phyloP scores from a whole-genome alignment of 805 yeast species.

The Myxozyma lipomycoides region DNA sequence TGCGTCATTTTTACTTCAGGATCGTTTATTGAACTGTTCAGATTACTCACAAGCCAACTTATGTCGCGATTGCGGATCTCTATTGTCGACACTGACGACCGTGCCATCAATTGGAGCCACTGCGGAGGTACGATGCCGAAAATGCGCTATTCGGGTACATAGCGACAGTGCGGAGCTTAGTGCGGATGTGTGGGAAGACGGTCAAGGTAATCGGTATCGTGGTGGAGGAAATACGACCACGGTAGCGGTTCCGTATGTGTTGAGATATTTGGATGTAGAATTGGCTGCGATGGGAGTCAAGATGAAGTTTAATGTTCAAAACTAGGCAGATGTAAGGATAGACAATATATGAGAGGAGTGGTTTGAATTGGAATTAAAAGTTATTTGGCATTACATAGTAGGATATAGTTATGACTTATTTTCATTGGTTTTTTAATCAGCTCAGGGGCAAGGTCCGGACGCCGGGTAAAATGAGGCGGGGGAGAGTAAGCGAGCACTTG shows the following conservation, averaged over 20 bases:
- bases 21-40: conserved; percentile 88
- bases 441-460: no score
- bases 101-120: conserved; percentile 83
- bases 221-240: conserved; percentile 95
- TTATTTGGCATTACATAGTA: no score
- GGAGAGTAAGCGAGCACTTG: no score
- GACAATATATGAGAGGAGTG: no score
- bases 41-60: conserved; percentile 90
- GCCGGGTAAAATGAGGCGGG: no score
- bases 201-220: conserved; percentile 81
- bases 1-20: conserved; percentile 90
- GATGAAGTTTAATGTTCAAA: conserved; percentile 82
- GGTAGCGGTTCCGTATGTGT: conserved; percentile 93
- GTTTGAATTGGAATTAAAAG: no score
- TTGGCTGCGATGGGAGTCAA: conserved; percentile 96
- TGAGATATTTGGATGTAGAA: conserved; percentile 92
- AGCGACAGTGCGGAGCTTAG: conserved; percentile 48
- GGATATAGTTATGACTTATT: no score
- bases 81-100: conserved; percentile 81
- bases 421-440: no score
- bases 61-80: conserved; percentile 90
- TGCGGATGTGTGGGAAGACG: conserved; percentile 92
- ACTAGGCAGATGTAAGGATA: no score
- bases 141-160: conserved; percentile 75
- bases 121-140: conserved; percentile 79